phyloP scores from a whole-genome alignment of 768 basidiomycete species.

The Lepiota brunneoincarnata region DNA sequence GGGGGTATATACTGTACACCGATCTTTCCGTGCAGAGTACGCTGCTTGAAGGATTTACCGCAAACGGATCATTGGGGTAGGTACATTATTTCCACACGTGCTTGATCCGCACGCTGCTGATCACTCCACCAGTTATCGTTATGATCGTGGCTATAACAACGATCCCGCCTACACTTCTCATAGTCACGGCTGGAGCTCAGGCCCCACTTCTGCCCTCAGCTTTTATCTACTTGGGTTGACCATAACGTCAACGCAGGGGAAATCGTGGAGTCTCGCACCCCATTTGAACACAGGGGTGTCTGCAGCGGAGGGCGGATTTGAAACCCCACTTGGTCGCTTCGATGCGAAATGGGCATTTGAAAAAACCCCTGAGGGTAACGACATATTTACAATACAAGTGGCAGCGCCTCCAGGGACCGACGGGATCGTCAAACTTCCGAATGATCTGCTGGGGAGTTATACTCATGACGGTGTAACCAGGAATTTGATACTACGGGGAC shows the following conservation, averaged over 20 bases:
- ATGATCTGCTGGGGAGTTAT: constrained; percentile 3
- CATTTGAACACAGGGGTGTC: constrained; percentile 38
- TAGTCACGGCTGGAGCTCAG: constrained; percentile 58
- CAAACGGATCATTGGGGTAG: constrained; percentile 51
- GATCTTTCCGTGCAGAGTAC: constrained; percentile 54
- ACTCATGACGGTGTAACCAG: not conserved
- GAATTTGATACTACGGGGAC: not conserved
- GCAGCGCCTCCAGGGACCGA: not conserved
- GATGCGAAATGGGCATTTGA: constrained; percentile 40
- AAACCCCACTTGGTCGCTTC: constrained; percentile 51
- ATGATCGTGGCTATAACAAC: constrained; percentile 51
- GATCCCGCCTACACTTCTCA: constrained; percentile 61
- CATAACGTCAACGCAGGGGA: constrained; percentile 44
- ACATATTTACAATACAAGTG: constrained; percentile 1
- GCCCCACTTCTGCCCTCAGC: constrained; percentile 54
- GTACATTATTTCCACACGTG: not conserved
- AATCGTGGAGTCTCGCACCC: constrained; percentile 46
- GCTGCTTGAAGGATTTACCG: constrained; percentile 56
- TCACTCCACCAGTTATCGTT: constrained; percentile 40
- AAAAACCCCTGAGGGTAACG: not conserved
- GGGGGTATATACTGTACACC: constrained; percentile 62
- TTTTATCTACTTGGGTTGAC: constrained; percentile 55
- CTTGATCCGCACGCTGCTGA: not conserved
- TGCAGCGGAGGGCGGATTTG: constrained; percentile 48
- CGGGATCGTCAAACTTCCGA: constrained; percentile 1